Percentiles rank a stretch among this genome's conserved stretches.
Conservation (phyloP, 768 basidiomycete species). For the Lentinula detonsa region DNA sequence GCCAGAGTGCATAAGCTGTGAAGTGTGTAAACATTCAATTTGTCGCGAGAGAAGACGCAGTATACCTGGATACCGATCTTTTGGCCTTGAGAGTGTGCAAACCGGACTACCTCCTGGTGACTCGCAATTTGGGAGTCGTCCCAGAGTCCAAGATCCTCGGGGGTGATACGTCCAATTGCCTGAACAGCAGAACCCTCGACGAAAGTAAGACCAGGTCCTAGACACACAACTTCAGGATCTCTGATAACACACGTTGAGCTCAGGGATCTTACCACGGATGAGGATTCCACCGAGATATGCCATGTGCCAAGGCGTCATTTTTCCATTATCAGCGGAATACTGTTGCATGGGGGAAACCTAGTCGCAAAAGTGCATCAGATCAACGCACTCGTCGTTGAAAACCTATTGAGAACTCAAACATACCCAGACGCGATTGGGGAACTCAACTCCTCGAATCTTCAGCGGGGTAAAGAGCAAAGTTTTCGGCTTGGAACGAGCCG, state of each 20-base stretch:
- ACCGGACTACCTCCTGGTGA: conserved; percentile 50
- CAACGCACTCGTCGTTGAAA: neutral
- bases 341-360: conserved; percentile 55
- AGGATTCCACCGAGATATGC: conserved; percentile 47
- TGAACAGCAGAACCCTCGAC: conserved; percentile 62
- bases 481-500: conserved; percentile 27
- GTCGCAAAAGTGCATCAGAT: neutral
- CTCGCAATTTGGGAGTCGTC: conserved; percentile 45
- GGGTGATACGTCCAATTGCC: conserved; percentile 56
- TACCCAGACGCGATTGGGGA: conserved; percentile 54
- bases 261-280: conserved; percentile 14
- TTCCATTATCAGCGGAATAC: conserved; percentile 52
- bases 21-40: conserved; percentile 6
- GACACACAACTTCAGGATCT: conserved; percentile 43
- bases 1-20: conserved; percentile 61
- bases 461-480: conserved; percentile 43
- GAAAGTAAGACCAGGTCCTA: conserved; percentile 49
- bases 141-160: conserved; percentile 63
- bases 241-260: neutral
- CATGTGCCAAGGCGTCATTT: conserved; percentile 48
- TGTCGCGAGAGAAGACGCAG: conserved; percentile 16
- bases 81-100: conserved; percentile 63
- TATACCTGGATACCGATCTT: conserved; percentile 59
- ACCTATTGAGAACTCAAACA: conserved; percentile 10
- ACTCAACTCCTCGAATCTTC: conserved; percentile 43